Base-by-base conservation (phyloP, 805 yeast species). In the Pichia deserticola region DNA sequence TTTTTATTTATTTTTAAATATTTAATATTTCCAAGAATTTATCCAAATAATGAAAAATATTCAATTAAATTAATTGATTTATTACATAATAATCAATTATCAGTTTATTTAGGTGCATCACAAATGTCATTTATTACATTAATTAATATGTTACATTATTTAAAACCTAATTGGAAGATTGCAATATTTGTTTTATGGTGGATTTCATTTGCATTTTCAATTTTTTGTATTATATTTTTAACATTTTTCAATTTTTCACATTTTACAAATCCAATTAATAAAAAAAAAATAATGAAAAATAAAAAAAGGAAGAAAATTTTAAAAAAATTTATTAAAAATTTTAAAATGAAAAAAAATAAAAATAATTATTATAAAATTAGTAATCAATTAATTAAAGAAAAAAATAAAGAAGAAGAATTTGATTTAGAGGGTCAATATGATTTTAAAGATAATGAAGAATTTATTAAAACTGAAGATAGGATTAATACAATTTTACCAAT, bases 61-160 rank as follows among this genome's bases (percentile, higher is more conserved):
- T 54, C 55, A 20, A 45, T 39, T 11, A 45, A 42, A 5, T 25
- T 53, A 11, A 57, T 47, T 33, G 51, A 48, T 45, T 52, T 73
- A 50, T 37, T 79, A 45, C 51, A 58, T 49, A 71, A 75, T 45
- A 74, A 80, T 2, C 60, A 64, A 3, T 68, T 75, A 36, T 77
- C 82, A 42, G 80, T 82, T 3, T 87, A 82, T 58, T 68, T 87
- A 68, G 96, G 96, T 7, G 82, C 92, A 54, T 75, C 77, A 50
- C 82, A 88, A 15, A 89, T 89, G 96, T 96, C 89, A 0, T 72
- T 73, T 54, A 74, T 79, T 10, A 81, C 95, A 3, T 64, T 89
- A 53, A 70, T 83, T 33, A 82, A 79, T 60, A 78, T 76, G 67
- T 64, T 84, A 30, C 73, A 72, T 52, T 63, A 61, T 36, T 53